Conservation (phyloP, 1,284 basidiomycete species). For the Tilletiopsis washingtonensis region DNA sequence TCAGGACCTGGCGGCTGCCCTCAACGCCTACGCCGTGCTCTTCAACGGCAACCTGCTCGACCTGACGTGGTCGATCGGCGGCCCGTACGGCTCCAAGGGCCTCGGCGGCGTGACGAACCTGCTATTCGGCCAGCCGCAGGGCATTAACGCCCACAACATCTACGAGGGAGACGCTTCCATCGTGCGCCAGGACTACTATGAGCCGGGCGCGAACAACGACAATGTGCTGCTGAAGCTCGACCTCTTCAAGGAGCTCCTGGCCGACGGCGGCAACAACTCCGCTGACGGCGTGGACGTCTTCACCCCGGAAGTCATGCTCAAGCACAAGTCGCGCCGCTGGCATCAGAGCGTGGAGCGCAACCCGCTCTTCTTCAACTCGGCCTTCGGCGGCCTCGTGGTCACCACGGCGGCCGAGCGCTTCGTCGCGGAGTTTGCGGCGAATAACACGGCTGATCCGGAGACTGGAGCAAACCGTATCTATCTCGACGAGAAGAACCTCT, state of each 20-base stretch:
- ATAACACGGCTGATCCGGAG: slow-evolving; percentile 25
- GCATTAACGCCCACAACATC: slow-evolving; percentile 28
- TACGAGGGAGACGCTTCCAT: slow-evolving; percentile 13
- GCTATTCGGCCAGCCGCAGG: slow-evolving; percentile 17
- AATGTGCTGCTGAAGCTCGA: slow-evolving; percentile 18
- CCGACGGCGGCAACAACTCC: slow-evolving; percentile 19
- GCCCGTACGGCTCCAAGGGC: slow-evolving; percentile 14
- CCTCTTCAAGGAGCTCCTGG: slow-evolving; percentile 32
- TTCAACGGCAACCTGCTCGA: slow-evolving; percentile 36
- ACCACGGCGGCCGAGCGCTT: slow-evolving; percentile 30
- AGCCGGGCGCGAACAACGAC: slow-evolving; percentile 23
- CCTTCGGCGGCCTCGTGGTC: slow-evolving; percentile 27
- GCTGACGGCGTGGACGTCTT: slow-evolving; percentile 23
- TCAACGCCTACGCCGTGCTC: slow-evolving; percentile 28
- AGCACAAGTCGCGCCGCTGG: slow-evolving; percentile 24
- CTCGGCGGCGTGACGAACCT: slow-evolving; percentile 20
- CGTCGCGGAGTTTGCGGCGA: slow-evolving; percentile 28
- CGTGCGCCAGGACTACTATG: slow-evolving; percentile 28
- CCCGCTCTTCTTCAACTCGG: slow-evolving; percentile 27
- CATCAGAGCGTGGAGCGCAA: slow-evolving; percentile 20
- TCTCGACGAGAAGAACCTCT: slow-evolving; percentile 30
- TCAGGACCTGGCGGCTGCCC: slow-evolving; percentile 19
- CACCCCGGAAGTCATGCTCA: slow-evolving; percentile 19
- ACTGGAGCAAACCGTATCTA: slow-evolving; percentile 32
- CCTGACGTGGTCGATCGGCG: slow-evolving; percentile 27